These are phyloP conservation scores for Kwoniella europaea DNA, from an alignment of 768 basidiomycete species.

Conservation along the genomic window DNA sequence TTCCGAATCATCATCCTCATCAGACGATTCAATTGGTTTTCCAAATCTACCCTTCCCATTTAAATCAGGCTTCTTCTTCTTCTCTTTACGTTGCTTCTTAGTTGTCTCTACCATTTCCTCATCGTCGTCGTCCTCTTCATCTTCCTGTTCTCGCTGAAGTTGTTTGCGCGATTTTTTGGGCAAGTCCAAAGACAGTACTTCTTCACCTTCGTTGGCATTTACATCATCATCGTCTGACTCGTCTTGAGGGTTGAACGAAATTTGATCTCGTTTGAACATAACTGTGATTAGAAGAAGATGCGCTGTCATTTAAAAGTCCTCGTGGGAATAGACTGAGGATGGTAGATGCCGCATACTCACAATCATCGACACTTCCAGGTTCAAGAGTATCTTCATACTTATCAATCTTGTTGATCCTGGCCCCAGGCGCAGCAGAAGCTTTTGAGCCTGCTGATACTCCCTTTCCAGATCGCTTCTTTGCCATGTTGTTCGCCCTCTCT, in stretches of 20 bases:
- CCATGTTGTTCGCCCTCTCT: constrained; percentile 18
- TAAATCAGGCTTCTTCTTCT: constrained; percentile 40
- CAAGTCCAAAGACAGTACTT: constrained; percentile 71
- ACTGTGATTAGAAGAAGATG: constrained; percentile 28
- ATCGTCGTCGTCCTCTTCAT: constrained; percentile 61
- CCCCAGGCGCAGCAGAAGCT: constrained; percentile 27
- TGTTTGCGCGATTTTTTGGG: constrained; percentile 21
- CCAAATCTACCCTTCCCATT: constrained; percentile 56
- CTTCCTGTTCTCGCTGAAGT: constrained; percentile 44
- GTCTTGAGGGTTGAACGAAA: constrained; percentile 72
- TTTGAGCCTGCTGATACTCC: constrained; percentile 14
- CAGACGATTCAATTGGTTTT: constrained; percentile 46
- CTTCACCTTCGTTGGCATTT: constrained; percentile 69
- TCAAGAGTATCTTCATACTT: constrained; percentile 56
- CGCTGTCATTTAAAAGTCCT: no score
- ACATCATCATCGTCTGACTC: constrained; percentile 56
- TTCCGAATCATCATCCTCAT: constrained; percentile 32
- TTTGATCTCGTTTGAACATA: constrained; percentile 67
- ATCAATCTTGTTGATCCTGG: constrained; percentile 47
- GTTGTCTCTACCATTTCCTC: constrained; percentile 60
- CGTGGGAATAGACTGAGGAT: background rate
- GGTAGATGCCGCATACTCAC: constrained; percentile 34
- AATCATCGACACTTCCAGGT: constrained; percentile 56
- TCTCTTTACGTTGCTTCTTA: constrained; percentile 42
- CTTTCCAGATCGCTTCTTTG: constrained; percentile 17